phyloP scores from a whole-genome alignment of 2,329 filamentous ascomycete genomes.

The Aspergillus glaucus region DNA sequence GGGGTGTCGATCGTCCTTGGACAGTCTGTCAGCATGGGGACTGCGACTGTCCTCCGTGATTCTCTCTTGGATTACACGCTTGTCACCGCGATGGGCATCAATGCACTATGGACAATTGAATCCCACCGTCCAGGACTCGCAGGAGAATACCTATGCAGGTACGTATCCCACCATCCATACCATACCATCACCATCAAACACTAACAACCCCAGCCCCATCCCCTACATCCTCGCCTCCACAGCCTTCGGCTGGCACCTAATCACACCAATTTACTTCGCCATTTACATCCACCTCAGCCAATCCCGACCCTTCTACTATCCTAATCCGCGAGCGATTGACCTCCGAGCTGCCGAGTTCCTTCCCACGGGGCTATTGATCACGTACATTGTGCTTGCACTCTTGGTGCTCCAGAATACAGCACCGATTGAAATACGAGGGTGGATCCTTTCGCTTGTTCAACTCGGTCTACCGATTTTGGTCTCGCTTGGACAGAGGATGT shows the following conservation, averaged over 20 bases:
- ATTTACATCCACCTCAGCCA: constrained; percentile 4
- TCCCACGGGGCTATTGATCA: constrained; percentile 1
- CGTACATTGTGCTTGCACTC: not conserved
- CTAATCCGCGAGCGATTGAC: constrained; percentile 5
- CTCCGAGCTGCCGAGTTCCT: constrained; percentile 1
- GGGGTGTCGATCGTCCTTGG: too few species aligned
- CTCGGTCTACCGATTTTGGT: constrained; percentile 2
- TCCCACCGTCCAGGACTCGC: constrained; percentile 1
- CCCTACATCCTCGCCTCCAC: constrained; percentile 4
- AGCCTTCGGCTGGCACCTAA: constrained; percentile 2
- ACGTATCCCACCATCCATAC: not conserved
- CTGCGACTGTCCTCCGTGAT: too few species aligned
- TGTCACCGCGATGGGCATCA: not conserved
- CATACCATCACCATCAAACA: not conserved
- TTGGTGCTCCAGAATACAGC: too few species aligned
- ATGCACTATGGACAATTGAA: constrained; percentile 4
- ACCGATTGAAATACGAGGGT: not conserved
- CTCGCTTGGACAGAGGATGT: not conserved
- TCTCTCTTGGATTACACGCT: not conserved
- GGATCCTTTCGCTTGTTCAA: not conserved
- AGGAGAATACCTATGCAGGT: not conserved
- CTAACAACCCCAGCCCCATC: constrained; percentile 2
- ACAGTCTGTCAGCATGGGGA: too few species aligned
- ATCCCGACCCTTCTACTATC: constrained; percentile 6
- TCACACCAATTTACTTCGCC: constrained; percentile 7